Percentiles rank a stretch among this genome's conserved stretches.
These are phyloP conservation scores for Acacia pycnantha DNA, from an alignment of 331 rosid species.

Conservation along the genomic window DNA sequence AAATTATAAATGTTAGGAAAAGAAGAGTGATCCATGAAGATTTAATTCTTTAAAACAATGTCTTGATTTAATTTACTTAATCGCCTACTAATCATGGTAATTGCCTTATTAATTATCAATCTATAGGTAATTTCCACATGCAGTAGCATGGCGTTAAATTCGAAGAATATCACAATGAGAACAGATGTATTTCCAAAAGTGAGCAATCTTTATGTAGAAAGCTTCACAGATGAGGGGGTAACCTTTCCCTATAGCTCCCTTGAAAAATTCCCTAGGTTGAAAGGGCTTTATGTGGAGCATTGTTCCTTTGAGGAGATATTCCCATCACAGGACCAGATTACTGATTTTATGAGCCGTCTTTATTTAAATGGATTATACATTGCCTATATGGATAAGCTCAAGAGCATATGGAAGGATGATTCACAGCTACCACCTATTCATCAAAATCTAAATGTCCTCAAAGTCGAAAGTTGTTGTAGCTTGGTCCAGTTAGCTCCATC, in stretches of 20 bases:
- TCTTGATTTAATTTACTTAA: neutral
- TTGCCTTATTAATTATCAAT: too few species aligned
- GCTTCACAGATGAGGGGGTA: neutral
- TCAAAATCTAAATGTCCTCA: fast-evolving
- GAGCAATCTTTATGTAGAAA: neutral
- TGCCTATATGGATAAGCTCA: neutral
- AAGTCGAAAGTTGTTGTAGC: too few species aligned
- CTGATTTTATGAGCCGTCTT: neutral
- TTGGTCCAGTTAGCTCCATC: too few species aligned
- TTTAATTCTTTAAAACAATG: neutral
- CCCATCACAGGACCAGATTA: neutral
- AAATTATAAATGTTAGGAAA: too few species aligned
- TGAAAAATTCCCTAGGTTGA: neutral
- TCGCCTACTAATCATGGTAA: too few species aligned
- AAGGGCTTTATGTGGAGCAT: neutral
- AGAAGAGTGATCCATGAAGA: neutral
- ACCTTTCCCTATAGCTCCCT: too few species aligned
- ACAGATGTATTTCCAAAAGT: neutral
- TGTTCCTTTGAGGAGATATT: constrained; percentile 1
- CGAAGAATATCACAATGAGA: neutral
- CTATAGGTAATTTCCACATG: neutral
- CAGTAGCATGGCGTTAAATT: neutral
- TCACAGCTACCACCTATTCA: too few species aligned
- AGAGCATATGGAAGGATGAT: neutral
- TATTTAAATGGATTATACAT: too few species aligned